These are phyloP conservation scores for Neonectria coccinea DNA, from an alignment of 2,329 filamentous ascomycete species.

Conservation along the genomic window DNA sequence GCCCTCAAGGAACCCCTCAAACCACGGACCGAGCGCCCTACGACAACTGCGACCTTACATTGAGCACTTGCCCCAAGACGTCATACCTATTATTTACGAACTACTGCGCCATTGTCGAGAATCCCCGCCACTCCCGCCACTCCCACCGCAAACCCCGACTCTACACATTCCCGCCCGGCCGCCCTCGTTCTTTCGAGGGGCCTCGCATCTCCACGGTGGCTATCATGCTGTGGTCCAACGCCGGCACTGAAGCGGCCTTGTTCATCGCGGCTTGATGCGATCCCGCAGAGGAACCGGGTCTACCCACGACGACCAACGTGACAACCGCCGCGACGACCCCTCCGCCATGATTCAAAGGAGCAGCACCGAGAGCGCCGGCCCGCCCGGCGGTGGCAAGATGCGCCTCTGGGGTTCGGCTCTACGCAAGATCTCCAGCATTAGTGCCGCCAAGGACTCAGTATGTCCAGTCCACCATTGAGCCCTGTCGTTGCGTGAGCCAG, in stretches of 20 bases:
- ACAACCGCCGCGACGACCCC: constrained; percentile 20
- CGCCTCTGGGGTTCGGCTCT: constrained; percentile 41
- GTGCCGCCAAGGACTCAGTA: constrained; percentile 38
- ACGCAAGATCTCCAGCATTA: constrained; percentile 37
- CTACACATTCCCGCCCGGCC: constrained; percentile 5
- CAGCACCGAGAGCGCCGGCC: constrained; percentile 44
- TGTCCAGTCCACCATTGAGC: not conserved
- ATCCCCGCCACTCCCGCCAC: not conserved
- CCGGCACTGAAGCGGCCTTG: constrained; percentile 42
- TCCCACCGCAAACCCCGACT: not conserved
- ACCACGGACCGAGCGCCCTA: constrained; percentile 1
- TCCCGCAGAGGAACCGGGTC: constrained; percentile 34
- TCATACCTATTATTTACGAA: constrained; percentile 1
- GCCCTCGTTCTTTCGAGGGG: constrained; percentile 38
- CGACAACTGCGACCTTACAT: constrained; percentile 7
- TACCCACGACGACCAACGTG: constrained; percentile 28
- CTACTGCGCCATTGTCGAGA: not conserved
- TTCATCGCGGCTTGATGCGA: constrained; percentile 41
- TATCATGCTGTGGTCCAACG: constrained; percentile 44
- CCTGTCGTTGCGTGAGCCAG: not conserved
- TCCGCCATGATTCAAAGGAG: constrained; percentile 48
- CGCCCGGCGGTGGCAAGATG: constrained; percentile 34
- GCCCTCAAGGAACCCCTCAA: not conserved
- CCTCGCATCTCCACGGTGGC: constrained; percentile 37
- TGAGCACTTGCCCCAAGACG: not conserved